phyloP scores from a whole-genome alignment of 768 basidiomycete genomes.

The Terana coerulea region DNA sequence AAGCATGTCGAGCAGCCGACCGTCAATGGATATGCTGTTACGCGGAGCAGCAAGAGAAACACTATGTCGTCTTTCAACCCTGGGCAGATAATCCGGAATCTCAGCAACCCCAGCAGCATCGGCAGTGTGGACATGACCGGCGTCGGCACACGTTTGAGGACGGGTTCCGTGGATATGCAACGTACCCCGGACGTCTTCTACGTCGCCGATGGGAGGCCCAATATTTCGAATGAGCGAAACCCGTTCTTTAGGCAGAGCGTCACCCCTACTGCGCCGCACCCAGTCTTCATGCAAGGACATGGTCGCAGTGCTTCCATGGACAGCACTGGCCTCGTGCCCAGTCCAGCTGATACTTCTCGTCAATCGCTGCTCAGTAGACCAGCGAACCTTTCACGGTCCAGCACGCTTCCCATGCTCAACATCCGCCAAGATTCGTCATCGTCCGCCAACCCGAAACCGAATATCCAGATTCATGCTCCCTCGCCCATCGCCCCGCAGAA shows the following conservation, averaged over 20 bases:
- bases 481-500: not conserved
- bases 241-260: not conserved
- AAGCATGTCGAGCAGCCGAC: slow-evolving; percentile 8
- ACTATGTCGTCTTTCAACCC: slow-evolving; percentile 7
- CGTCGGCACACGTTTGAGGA: slow-evolving; percentile 39
- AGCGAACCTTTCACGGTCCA: slow-evolving; percentile 4
- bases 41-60: slow-evolving; percentile 30
- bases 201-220: slow-evolving; percentile 12
- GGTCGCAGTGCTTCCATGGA: slow-evolving; percentile 3
- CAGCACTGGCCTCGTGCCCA: not conserved
- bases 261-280: not conserved
- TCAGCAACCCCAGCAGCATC: slow-evolving; percentile 44
- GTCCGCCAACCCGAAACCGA: not conserved
- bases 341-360: not conserved
- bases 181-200: slow-evolving; percentile 22
- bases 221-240: slow-evolving; percentile 3
- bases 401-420: slow-evolving; percentile 2
- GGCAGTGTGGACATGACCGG: slow-evolving; percentile 69
- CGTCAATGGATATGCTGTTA: too few species aligned
- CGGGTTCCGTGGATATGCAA: slow-evolving; percentile 12
- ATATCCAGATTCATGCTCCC: slow-evolving; percentile 1
- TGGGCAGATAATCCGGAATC: slow-evolving; percentile 7
- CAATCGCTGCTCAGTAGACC: slow-evolving; percentile 6
- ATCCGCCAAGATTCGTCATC: not conserved
- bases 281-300: not conserved